These are phyloP conservation scores for Vinca minor DNA, from an alignment of 257 asterid genomes.

Conservation along the genomic window DNA sequence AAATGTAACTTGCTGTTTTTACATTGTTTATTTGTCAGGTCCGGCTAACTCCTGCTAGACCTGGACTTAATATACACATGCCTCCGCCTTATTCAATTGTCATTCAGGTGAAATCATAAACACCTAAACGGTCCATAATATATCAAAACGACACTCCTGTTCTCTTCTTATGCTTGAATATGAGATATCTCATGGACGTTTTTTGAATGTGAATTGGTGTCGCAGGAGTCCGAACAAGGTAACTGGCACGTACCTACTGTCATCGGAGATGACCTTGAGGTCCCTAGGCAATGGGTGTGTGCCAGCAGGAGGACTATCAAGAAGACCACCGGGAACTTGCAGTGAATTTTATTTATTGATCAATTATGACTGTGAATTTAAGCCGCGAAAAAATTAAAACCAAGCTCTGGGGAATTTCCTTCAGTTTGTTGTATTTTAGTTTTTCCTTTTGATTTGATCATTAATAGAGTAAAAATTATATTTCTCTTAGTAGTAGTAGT, in stretches of 20 bases:
- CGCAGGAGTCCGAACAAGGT: conserved; percentile 72
- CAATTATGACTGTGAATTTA: background rate
- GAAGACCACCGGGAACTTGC: conserved; percentile 14
- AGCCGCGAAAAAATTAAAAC: background rate
- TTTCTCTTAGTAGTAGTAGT: too few relatives aligned
- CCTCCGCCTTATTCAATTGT: conserved; percentile 90
- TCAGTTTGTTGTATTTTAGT: background rate
- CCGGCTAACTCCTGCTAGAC: conserved; percentile 37
- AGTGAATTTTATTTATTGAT: conserved; percentile 3
- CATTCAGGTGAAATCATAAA: conserved; percentile 50
- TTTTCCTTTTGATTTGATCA: background rate
- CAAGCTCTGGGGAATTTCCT: background rate
- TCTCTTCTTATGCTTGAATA: too few relatives aligned
- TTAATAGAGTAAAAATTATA: too few relatives aligned
- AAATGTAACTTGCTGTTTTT: background rate
- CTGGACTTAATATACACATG: conserved; percentile 53
- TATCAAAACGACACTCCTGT: too few relatives aligned
- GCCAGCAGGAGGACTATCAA: conserved; percentile 37
- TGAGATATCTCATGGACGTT: background rate
- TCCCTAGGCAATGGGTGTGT: conserved; percentile 79
- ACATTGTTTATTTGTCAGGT: conserved; percentile 33
- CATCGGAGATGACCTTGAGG: conserved; percentile 72
- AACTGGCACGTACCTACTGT: conserved; percentile 73
- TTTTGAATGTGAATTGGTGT: conserved; percentile 9
- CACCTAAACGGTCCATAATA: background rate